phyloP scores from a whole-genome alignment of 139 green algal species.

The Nannochloris sp. region DNA sequence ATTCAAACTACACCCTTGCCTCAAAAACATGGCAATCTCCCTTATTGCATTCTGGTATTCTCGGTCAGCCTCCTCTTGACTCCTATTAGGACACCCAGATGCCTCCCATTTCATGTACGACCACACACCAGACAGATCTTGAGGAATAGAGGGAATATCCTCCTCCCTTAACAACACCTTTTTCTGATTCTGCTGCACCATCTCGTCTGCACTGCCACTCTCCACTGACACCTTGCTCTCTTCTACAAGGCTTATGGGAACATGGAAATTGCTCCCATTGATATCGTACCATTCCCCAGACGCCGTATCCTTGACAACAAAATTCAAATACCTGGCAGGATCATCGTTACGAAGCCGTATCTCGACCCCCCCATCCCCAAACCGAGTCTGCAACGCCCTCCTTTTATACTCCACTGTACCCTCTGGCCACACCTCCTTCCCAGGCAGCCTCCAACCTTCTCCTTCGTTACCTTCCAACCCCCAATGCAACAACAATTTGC shows the following conservation, averaged over 20 bases:
- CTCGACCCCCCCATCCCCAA: background rate
- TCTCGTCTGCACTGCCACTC: background rate
- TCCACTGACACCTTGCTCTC: background rate
- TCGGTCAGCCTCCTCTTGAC: constrained; percentile 43
- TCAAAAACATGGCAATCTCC: constrained; percentile 60
- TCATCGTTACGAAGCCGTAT: constrained; percentile 25
- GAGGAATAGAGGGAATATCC: constrained; percentile 52
- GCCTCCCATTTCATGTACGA: constrained; percentile 91
- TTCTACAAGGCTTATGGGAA: constrained; percentile 36
- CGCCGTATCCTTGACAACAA: constrained; percentile 87
- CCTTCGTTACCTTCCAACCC: constrained; percentile 80
- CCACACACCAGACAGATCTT: constrained; percentile 87
- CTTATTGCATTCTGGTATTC: constrained; percentile 49
- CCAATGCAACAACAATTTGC: constrained; percentile 82
- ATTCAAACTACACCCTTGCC: constrained; percentile 33
- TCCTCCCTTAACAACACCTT: constrained; percentile 13
- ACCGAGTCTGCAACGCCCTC: constrained; percentile 87
- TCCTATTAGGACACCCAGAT: constrained; percentile 55
- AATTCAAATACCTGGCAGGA: constrained; percentile 74
- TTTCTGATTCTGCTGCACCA: background rate
- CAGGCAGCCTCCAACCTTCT: constrained; percentile 79
- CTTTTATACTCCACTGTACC: constrained; percentile 90
- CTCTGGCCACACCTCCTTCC: constrained; percentile 40
- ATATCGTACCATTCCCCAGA: constrained; percentile 65
- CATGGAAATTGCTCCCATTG: constrained; percentile 76